These are phyloP conservation scores for Coemansia sp. DNA, from an alignment of 192 early-diverging fungal genomes.

Conservation along the genomic window DNA sequence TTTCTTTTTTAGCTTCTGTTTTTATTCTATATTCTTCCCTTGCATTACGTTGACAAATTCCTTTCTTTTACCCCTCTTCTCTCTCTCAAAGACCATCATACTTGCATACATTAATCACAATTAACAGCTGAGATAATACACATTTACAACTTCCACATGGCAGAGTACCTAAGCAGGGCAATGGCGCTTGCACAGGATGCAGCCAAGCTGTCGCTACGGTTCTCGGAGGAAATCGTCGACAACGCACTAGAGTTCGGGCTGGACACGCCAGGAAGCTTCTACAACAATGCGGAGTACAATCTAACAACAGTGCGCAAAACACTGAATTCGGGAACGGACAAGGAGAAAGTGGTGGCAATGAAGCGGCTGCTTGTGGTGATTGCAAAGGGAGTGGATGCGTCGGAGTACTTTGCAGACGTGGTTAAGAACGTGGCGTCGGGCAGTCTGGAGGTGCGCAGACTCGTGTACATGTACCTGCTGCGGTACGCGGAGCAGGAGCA, in stretches of 20 bases:
- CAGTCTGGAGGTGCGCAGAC: conserved; percentile 85
- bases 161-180: conserved; percentile 66
- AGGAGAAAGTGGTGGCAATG: conserved; percentile 90
- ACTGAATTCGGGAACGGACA: conserved; percentile 80
- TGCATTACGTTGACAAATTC: too few relatives aligned
- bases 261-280: conserved; percentile 74
- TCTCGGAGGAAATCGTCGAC: conserved; percentile 84
- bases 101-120: too few relatives aligned
- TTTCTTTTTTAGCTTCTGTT: too few relatives aligned
- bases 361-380: conserved; percentile 92
- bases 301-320: conserved; percentile 72
- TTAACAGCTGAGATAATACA: too few relatives aligned
- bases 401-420: conserved; percentile 89
- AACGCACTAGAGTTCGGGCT: conserved; percentile 86
- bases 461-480: conserved; percentile 95
- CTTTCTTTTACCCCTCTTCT: too few relatives aligned
- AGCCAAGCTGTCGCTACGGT: conserved; percentile 75
- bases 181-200: conserved; percentile 75
- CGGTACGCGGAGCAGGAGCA: conserved; percentile 96
- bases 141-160: conserved; percentile 27
- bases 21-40: neutral
- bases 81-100: too few relatives aligned
- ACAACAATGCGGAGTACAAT: conserved; percentile 88
- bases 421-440: conserved; percentile 96
- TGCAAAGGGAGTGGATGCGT: conserved; percentile 86